Conservation (phyloP, 352 stramenopile genomes). For the Globisporangium viniferum region DNA sequence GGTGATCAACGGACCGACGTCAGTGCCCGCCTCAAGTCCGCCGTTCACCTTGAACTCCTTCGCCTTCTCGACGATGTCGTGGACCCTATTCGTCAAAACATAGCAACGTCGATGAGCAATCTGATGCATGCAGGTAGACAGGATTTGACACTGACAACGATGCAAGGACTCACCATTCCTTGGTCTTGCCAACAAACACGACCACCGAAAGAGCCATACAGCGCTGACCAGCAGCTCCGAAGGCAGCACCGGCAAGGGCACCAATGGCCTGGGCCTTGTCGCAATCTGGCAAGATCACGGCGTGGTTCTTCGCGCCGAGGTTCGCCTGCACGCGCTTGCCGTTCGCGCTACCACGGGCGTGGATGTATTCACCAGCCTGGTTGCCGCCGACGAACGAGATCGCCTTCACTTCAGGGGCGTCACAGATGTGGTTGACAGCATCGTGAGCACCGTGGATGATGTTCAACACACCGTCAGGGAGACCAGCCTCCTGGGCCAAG, state of each 20-base stretch:
- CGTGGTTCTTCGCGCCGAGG: slow-evolving; percentile 98
- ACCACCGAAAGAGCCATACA: slow-evolving; percentile 97
- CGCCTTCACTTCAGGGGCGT: slow-evolving; percentile 91
- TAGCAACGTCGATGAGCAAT: neutral
- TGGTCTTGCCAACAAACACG: slow-evolving; percentile 93
- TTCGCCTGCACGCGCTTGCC: slow-evolving; percentile 96
- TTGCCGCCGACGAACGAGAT: slow-evolving; percentile 97
- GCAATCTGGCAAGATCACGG: slow-evolving; percentile 93
- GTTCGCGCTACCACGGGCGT: slow-evolving; percentile 79
- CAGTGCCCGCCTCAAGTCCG: slow-evolving; percentile 65
- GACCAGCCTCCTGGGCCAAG: slow-evolving; percentile 90
- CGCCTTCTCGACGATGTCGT: slow-evolving; percentile 89
- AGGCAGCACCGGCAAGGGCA: slow-evolving; percentile 89
- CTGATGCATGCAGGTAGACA: slow-evolving; percentile 2
- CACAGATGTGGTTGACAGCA: slow-evolving; percentile 95
- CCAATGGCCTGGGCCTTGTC: slow-evolving; percentile 89
- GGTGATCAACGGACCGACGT: slow-evolving; percentile 90
- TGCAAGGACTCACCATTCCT: slow-evolving; percentile 63
- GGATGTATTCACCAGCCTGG: slow-evolving; percentile 93
- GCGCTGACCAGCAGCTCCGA: slow-evolving; percentile 96
- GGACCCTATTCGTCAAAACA: slow-evolving; percentile 34
- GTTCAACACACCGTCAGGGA: slow-evolving; percentile 95
- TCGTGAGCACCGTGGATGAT: slow-evolving; percentile 89
- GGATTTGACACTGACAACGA: neutral
- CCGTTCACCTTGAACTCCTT: slow-evolving; percentile 91